These are phyloP conservation scores for Aspergillus ochraceus DNA, from an alignment of 2,329 filamentous ascomycete species.

Conservation along the genomic window DNA sequence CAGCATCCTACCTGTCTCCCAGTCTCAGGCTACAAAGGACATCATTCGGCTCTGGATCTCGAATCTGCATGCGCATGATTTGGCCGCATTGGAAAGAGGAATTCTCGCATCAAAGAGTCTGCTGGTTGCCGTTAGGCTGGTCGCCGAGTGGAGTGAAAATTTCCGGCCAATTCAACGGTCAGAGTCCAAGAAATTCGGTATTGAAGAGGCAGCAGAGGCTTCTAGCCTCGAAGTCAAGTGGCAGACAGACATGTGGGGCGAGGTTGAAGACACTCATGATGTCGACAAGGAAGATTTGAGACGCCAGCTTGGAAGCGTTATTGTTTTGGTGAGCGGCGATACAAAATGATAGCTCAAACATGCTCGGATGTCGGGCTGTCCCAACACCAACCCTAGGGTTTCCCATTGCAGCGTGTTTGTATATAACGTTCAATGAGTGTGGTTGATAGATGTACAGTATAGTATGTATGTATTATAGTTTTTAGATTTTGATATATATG, in stretches of 20 bases:
- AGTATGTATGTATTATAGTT: not conserved
- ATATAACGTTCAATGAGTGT: not conserved
- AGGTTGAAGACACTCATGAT: slow-evolving; percentile 97
- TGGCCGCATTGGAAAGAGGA: slow-evolving; percentile 82
- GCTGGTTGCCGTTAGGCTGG: slow-evolving; percentile 70
- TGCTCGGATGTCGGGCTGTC: too few relatives aligned
- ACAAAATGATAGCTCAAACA: slow-evolving; percentile 20
- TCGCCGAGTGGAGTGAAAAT: slow-evolving; percentile 85
- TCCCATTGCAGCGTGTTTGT: not conserved
- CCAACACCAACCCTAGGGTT: not conserved
- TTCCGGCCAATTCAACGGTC: slow-evolving; percentile 54
- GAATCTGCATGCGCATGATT: slow-evolving; percentile 72
- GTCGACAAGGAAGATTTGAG: slow-evolving; percentile 88
- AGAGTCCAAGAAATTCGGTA: slow-evolving; percentile 60
- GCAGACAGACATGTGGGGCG: slow-evolving; percentile 90
- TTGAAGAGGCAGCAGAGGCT: slow-evolving; percentile 77
- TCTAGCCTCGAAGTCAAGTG: slow-evolving; percentile 83
- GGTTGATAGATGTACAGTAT: not conserved
- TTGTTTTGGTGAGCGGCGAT: slow-evolving; percentile 72
- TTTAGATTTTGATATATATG: not conserved
- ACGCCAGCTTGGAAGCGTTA: slow-evolving; percentile 82
- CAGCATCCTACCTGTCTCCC: slow-evolving; percentile 72
- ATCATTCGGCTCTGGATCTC: slow-evolving; percentile 76
- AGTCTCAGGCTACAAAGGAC: slow-evolving; percentile 72
- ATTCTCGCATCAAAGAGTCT: slow-evolving; percentile 85